Base-by-base conservation (phyloP, 164 flowering plant species). In the Dillenia turbinata region DNA sequence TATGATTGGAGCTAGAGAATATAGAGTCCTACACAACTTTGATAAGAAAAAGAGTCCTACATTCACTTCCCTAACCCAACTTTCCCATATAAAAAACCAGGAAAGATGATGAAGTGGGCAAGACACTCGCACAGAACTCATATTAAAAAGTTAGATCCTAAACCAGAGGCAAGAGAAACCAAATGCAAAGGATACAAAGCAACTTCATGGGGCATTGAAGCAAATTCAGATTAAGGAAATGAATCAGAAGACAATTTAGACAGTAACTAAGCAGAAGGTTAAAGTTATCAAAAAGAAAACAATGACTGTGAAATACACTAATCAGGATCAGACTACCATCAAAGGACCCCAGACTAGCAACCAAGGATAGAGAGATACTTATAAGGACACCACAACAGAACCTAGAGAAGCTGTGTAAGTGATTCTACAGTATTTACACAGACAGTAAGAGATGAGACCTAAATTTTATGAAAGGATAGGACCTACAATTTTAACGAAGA, bases 1-100 rank as follows among this genome's bases (percentile, higher is more conserved):
- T 9, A 45, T 67, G 55, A 74, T 67, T 60, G 64, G 69, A 70
- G 65, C 59, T 43, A 22, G 67, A 11, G 50, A 59, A 51, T 48
- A 24, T 51, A 54, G 48, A 65, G 44, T 8, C 52, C 61, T 52
- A 58, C 33, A 67, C n/a, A 26, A 12, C 48, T 14, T 40, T 67
- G 60, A 74, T 66, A 60, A 66, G 69, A 9, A 47, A 53, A 52
- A 59, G 57, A 64, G 44, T 48, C 47, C 17, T 57, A 62, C 60
- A 17, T 61, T 57, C 40, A 54, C 62, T 66, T 53, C 66, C 79
- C 84, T 70, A 60, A 57, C 72, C 81, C 74, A 74, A 69, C 76
- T 79, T 83, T 73, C 66, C 66, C 69, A 64, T 65, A 59, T 58
- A 67, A 84, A 85, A 83, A 77, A 59, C 59, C 58, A 44, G 71